phyloP scores from a whole-genome alignment of 2,329 filamentous ascomycete genomes.

The Fusarium sp. region DNA sequence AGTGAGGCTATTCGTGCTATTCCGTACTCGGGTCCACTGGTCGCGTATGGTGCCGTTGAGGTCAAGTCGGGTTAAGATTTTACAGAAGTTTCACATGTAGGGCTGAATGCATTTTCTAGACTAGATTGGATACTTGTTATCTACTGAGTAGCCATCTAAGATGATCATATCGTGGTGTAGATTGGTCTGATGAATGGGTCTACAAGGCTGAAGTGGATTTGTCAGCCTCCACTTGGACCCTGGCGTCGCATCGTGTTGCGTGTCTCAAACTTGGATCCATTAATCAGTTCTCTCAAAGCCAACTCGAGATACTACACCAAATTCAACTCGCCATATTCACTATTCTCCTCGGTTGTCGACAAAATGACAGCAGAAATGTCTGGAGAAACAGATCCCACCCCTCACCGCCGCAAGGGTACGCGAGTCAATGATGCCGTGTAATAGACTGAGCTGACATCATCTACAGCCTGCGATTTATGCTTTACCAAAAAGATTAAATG shows the following conservation, averaged over 20 bases:
- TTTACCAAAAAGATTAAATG: slow-evolving; percentile 61
- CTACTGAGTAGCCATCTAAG: no score
- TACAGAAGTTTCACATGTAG: background rate
- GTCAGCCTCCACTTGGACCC: slow-evolving; percentile 22
- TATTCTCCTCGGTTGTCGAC: background rate
- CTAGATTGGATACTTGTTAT: no score
- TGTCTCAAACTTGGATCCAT: background rate
- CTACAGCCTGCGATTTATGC: slow-evolving; percentile 56
- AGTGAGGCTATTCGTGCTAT: slow-evolving; percentile 42
- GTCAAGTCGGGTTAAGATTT: slow-evolving; percentile 3
- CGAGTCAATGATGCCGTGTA: background rate
- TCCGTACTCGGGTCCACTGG: slow-evolving; percentile 38
- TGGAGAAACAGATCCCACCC: slow-evolving; percentile 28
- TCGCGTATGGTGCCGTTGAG: slow-evolving; percentile 26
- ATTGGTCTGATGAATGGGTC: no score
- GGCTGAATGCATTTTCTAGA: background rate
- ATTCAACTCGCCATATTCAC: background rate
- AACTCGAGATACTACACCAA: fast-evolving
- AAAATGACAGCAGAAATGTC: slow-evolving; percentile 7
- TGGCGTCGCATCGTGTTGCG: background rate
- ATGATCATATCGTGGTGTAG: no score
- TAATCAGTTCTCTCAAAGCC: background rate
- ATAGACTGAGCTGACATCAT: background rate
- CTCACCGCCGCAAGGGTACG: slow-evolving; percentile 42
- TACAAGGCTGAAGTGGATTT: slow-evolving; percentile 23